Percentiles rank a stretch among this genome's conserved stretches.
Evolutionary conservation across 2,329 filamentous ascomycete genomes (phyloP).

Genomic region (Chaetothyriales sp.): DNA sequence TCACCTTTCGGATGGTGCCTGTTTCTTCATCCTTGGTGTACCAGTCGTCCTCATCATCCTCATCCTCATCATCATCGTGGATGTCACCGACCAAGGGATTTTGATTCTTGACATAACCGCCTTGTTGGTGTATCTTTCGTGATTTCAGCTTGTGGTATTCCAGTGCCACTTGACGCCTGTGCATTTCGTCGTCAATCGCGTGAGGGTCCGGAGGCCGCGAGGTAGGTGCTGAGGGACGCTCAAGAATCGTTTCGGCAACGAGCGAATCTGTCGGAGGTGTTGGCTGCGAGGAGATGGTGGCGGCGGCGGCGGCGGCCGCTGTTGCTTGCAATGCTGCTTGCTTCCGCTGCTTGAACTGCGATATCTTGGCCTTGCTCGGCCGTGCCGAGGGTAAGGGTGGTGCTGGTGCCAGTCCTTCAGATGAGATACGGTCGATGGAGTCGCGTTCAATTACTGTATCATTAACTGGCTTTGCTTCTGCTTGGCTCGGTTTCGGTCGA

Average conservation of each 20-base stretch:
- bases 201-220: constrained; percentile 38
- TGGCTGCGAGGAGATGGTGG: constrained; percentile 5
- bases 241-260: constrained; percentile 44
- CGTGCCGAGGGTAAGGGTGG: constrained; percentile 23
- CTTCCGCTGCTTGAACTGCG: neutral
- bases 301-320: neutral
- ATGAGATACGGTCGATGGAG: neutral
- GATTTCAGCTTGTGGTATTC: constrained; percentile 77
- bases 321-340: neutral
- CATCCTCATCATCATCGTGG: constrained; percentile 44
- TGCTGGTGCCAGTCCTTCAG: constrained; percentile 14
- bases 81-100: neutral
- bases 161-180: constrained; percentile 61
- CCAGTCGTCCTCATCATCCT: constrained; percentile 48
- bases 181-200: constrained; percentile 55
- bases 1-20: constrained; percentile 24
- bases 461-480: constrained; percentile 6
- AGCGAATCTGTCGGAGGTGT: constrained; percentile 33
- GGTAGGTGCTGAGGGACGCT: constrained; percentile 27
- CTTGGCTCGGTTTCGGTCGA: constrained; percentile 9
- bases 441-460: neutral
- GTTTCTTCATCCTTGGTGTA: constrained; percentile 43
- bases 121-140: constrained; percentile 65
- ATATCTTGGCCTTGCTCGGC: neutral
- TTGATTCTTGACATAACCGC: constrained; percentile 48